A percentile compares a stretch with the other conserved stretches of the same genome.
These are phyloP conservation scores for Cladochytrium replicatum DNA, from an alignment of 192 early-diverging fungal genomes.

Conservation along the genomic window DNA sequence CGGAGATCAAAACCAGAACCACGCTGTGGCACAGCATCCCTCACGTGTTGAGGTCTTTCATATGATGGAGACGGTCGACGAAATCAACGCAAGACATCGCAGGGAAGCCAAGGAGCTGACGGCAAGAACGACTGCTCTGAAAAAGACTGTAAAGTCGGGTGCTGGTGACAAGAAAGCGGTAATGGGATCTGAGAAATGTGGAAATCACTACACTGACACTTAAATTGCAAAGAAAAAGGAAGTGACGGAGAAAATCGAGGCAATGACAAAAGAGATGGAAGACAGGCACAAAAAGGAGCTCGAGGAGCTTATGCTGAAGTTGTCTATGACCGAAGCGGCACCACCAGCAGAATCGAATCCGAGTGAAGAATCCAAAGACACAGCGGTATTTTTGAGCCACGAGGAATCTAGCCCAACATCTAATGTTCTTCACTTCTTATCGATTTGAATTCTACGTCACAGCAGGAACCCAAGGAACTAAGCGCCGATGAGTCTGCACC, in stretches of 20 bases:
- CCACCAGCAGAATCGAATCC: not conserved
- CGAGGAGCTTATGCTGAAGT: conserved; percentile 17
- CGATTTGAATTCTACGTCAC: not conserved
- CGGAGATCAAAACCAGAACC: too few species aligned
- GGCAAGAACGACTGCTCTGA: conserved; percentile 57
- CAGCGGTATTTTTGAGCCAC: not conserved
- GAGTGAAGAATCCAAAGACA: conserved; percentile 9
- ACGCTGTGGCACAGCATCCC: too few species aligned
- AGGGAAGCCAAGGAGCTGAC: conserved; percentile 66
- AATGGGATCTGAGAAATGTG: too few species aligned
- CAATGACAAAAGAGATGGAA: conserved; percentile 51
- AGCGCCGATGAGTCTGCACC: not conserved
- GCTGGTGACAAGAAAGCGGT: conserved; percentile 65
- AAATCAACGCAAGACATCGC: conserved; percentile 61
- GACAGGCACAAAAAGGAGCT: conserved; percentile 55
- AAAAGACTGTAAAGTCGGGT: conserved; percentile 56
- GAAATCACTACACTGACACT: not conserved
- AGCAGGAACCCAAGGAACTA: not conserved
- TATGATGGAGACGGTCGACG: conserved; percentile 58
- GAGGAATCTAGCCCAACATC: not conserved
- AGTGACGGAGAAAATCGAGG: conserved; percentile 53
- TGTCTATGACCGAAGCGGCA: not conserved
- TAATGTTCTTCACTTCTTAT: not conserved
- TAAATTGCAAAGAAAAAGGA: conserved; percentile 65
- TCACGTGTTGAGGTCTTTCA: too few species aligned